Base-by-base conservation (phyloP, 768 basidiomycete genomes). In the Tricholoma hemisulphureum region DNA sequence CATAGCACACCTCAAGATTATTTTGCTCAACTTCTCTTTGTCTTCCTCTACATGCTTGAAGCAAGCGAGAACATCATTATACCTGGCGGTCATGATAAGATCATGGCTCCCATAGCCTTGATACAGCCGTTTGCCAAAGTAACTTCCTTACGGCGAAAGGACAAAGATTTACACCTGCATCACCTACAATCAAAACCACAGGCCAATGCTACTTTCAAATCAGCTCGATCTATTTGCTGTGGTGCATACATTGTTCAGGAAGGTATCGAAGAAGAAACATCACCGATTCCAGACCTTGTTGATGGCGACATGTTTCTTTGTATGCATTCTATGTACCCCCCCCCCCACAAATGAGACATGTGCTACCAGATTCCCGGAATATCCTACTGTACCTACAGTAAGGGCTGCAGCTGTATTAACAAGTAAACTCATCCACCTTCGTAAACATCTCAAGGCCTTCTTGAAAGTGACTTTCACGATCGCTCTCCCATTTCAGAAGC, bases 231-330 rank as follows among this genome's bases (percentile, higher is more conserved):
- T 24, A 72, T 76, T 11, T 59, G 72, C 34, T 57, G 66, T 26
- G 71, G 72, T 0, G 72, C 68, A 7, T 53, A 66, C 20, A 23
- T 74, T 31, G 56, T 62, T 23, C 59, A 59, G n/a, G 71, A 68
- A 45, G 58, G 51, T 13, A 53, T 53, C 8, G 26, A 26, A 3
- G 20, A 28, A 37, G 65, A 63, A 1, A 67, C 71, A 20, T 69
- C 41, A 24, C 41, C 72, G 6, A 60, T 74, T 6, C 53, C 69
- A 24, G 71, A 75, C 56, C 32, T 62, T 9, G 31, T 69, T 4
- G 73, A 75, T 59, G 50, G 53, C 16, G 71, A 75, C 53, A 69
- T 70, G 68, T 71, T 67, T 20, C 48, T 68, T n/a, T 39, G 59
- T 2, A 53, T 61, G n/a, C 21, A 53, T 3, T 18, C 26, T 29